Percentiles rank a stretch among this genome's conserved stretches.
Evolutionary conservation across 192 early-diverging fungal species (phyloP).

Genomic region (Coemansia pectinata): DNA sequence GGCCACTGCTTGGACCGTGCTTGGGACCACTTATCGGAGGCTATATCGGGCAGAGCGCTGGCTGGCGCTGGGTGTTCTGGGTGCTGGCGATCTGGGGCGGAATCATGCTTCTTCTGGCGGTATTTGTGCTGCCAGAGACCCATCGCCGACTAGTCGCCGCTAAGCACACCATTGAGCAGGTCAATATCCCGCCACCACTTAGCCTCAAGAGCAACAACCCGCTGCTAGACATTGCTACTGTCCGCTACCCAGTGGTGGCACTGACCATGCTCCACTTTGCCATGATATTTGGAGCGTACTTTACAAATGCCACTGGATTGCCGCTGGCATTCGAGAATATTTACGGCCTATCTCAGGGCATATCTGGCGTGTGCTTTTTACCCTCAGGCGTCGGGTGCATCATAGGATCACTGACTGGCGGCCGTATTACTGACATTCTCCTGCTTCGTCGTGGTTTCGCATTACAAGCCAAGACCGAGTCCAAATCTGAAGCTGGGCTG

Average conservation of each 20-base stretch:
- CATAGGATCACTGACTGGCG: conserved; percentile 44
- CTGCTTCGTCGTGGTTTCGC: conserved; percentile 7
- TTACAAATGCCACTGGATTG: conserved; percentile 50
- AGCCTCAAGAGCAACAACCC: conserved; percentile 42
- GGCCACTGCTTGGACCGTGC: conserved; percentile 55
- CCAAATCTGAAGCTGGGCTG: background rate
- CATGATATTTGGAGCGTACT: conserved; percentile 57
- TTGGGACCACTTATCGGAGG: conserved; percentile 61
- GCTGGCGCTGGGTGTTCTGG: conserved; percentile 65
- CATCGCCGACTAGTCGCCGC: conserved; percentile 40
- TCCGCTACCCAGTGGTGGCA: conserved; percentile 39
- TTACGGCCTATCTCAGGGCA: conserved; percentile 47
- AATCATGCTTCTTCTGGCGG: conserved; percentile 43
- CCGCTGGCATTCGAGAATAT: conserved; percentile 44
- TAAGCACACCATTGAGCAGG: conserved; percentile 31
- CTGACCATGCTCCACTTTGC: conserved; percentile 43
- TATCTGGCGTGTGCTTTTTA: conserved; percentile 55
- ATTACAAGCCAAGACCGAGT: background rate
- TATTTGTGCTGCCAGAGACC: conserved; percentile 65
- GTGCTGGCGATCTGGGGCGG: conserved; percentile 59
- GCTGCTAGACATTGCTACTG: conserved; percentile 25
- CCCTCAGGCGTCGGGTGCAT: conserved; percentile 53
- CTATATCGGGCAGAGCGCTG: conserved; percentile 48
- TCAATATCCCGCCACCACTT: conserved; percentile 32
- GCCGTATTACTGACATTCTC: conserved; percentile 41